These are phyloP conservation scores for Malus hybrid DNA, from an alignment of 331 rosid species.

Conservation along the genomic window DNA sequence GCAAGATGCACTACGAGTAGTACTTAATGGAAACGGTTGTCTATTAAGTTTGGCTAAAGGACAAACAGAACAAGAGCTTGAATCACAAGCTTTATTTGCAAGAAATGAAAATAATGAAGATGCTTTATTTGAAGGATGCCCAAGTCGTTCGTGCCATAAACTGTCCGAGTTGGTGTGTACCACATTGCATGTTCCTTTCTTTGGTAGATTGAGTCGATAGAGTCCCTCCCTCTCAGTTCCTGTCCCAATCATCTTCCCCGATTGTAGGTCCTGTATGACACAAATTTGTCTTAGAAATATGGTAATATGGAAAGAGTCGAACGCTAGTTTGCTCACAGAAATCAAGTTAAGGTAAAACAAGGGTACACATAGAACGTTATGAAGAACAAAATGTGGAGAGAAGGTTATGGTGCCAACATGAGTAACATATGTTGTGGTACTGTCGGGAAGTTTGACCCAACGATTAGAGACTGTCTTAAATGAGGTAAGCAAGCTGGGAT, in stretches of 20 bases:
- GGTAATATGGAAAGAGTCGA: not conserved
- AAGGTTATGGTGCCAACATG: not conserved
- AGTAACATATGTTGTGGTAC: not conserved
- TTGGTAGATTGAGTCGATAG: not conserved
- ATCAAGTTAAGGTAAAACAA: not conserved
- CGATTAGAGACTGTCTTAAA: not conserved
- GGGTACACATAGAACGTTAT: not conserved
- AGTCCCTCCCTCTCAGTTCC: not conserved
- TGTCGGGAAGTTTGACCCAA: not conserved
- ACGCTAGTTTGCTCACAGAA: not conserved
- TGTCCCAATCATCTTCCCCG: not conserved
- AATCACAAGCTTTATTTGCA: not conserved
- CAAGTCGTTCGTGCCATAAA: not conserved
- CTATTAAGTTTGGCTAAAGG: not conserved
- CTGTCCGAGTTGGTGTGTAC: no score
- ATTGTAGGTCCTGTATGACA: not conserved
- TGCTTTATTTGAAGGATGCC: not conserved
- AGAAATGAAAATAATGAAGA: not conserved
- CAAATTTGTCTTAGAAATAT: not conserved
- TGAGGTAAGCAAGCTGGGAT: no score
- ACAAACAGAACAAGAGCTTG: not conserved
- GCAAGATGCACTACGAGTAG: not conserved
- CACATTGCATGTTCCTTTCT: not conserved
- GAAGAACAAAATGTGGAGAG: not conserved
- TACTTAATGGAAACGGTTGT: not conserved